These are phyloP conservation scores for Aspergillus nidulans DNA, from an alignment of 495 filamentous ascomycete species.

Conservation along the genomic window DNA sequence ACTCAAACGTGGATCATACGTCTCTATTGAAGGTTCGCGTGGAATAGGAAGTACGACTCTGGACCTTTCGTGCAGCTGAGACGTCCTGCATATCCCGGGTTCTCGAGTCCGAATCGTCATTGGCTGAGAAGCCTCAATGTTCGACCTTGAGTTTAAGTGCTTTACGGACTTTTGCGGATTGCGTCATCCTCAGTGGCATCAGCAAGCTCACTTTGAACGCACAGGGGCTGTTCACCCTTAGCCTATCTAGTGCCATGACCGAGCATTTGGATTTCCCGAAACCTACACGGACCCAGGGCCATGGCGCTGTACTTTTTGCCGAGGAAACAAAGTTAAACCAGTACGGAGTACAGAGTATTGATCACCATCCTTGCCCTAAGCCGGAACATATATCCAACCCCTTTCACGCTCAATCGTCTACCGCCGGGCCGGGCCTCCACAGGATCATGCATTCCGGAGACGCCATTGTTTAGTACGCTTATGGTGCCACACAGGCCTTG, in stretches of 20 bases:
- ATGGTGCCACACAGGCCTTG: constrained; percentile 9
- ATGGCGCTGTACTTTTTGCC: neutral
- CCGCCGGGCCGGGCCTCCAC: constrained; percentile 24
- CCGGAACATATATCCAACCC: neutral
- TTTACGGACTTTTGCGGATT: too few relatives aligned
- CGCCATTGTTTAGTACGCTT: constrained; percentile 4
- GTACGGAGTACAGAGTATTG: neutral
- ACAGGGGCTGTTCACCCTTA: neutral
- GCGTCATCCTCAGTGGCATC: too few relatives aligned
- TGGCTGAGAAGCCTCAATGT: neutral
- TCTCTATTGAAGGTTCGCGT: neutral
- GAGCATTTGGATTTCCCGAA: neutral
- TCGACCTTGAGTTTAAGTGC: neutral
- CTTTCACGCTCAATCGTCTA: neutral
- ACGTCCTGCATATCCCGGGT: neutral
- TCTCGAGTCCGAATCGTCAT: neutral
- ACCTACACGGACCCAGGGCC: neutral
- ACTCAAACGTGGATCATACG: neutral
- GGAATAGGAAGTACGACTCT: neutral
- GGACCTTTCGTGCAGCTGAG: neutral
- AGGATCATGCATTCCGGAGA: constrained; percentile 9
- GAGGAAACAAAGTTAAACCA: neutral
- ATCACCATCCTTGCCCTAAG: neutral
- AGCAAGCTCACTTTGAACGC: too few relatives aligned
- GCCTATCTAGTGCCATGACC: neutral